Evolutionary conservation across 768 basidiomycete genomes (phyloP), one percentile per base, ranked within the genome.

Genomic region (Pleurotus djamor): DNA sequence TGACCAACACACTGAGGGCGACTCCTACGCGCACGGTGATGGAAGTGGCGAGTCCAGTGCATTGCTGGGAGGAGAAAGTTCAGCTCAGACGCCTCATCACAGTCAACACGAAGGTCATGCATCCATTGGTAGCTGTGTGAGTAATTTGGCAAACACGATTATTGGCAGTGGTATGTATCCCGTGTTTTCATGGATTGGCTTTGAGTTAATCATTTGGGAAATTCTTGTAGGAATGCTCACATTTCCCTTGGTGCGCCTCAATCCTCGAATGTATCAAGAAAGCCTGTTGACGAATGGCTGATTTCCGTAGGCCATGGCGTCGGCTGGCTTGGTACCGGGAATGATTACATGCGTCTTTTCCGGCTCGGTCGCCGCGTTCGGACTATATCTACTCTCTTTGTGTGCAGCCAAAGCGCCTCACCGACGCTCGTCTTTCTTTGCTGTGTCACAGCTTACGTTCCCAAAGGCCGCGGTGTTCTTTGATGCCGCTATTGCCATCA

Each of bases 401-500:
- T 94, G 92, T 69, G 96, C 96, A 0, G 83, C 84, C 16, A 78
- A 85, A 61, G 83, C 94, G 1, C 83, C 84, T 4, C 87, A 92
- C 62, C 79, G 94, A 48, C 83, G 80, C 10, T 78, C 93, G 14
- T 94, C 92, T 5, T 96, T 95, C 72, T 93, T 93, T 64, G 86
- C 89, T 12, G 76, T 96, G 16, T 82, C 91, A 1, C 83, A 90
- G 69, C 75, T 98, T 63, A 96, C 96, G 0, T 97, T 94, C 71
- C 96, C 96, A 2, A 85, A 81, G 47, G 92, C 90, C 0, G 91
- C 90, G 0, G 77, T 93, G 41, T 91, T 93, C 71, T 96, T 98
- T 66, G 96, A 98, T 71, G 87, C 87, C 3, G 96, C 96, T 10
- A 94, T 98, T 65, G 94, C 94, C 8, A 89, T 87, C 70, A 98